Conservation (phyloP, 306 rosid genomes). For the Corylus avellana region DNA sequence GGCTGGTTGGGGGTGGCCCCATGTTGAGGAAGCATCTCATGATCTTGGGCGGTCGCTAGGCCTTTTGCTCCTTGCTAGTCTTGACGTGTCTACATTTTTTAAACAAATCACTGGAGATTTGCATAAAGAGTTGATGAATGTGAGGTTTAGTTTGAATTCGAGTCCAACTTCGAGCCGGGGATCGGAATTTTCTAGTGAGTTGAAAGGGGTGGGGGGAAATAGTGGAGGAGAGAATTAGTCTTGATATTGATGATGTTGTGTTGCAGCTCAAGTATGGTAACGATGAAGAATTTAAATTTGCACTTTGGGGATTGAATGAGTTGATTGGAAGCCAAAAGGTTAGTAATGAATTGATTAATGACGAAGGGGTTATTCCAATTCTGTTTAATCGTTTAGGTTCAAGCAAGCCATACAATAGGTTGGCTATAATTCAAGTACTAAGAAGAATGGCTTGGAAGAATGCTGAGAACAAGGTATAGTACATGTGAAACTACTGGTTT, state of each 20-base stretch:
- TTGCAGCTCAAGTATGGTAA: slow-evolving; percentile 68
- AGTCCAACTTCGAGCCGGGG: slow-evolving; percentile 53
- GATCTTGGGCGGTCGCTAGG: slow-evolving; percentile 83
- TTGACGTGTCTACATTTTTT: slow-evolving; percentile 55
- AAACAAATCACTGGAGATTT: slow-evolving; percentile 54
- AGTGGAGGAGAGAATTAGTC: slow-evolving; percentile 45
- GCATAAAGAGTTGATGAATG: slow-evolving; percentile 61
- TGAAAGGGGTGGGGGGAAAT: slow-evolving; percentile 48
- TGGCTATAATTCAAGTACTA: slow-evolving; percentile 51
- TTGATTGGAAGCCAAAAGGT: slow-evolving; percentile 40
- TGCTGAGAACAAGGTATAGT: slow-evolving; percentile 63
- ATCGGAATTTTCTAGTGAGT: slow-evolving; percentile 45
- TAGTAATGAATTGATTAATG: slow-evolving; percentile 48
- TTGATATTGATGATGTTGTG: slow-evolving; percentile 51
- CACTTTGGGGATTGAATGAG: slow-evolving; percentile 55
- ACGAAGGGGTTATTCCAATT: slow-evolving; percentile 56
- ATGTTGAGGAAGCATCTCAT: slow-evolving; percentile 61
- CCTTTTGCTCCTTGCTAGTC: slow-evolving; percentile 62
- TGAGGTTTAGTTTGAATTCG: slow-evolving; percentile 41
- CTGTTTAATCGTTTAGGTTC: slow-evolving; percentile 65
- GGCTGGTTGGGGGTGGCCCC: slow-evolving; percentile 17
- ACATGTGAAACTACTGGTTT: not conserved
- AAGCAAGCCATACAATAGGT: slow-evolving; percentile 48
- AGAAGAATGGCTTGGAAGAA: slow-evolving; percentile 51
- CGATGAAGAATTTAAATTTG: slow-evolving; percentile 64